Percentiles rank a stretch among this genome's conserved stretches.
phyloP scores from a whole-genome alignment of 1,284 basidiomycete species.

The Bondarzewia mesenterica region DNA sequence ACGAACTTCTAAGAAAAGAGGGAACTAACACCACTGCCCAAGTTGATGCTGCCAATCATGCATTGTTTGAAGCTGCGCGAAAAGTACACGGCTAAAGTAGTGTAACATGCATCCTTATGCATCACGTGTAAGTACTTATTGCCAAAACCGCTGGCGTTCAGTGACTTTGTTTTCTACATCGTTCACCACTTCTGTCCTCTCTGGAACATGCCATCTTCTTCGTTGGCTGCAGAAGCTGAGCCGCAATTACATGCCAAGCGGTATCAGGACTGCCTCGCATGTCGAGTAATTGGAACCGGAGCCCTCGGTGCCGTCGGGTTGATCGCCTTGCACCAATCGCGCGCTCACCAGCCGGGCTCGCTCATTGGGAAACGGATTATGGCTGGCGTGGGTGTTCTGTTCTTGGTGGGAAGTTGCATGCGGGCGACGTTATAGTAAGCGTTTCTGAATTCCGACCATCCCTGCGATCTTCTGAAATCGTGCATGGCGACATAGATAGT shows the following conservation, averaged over 20 bases:
- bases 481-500: no score
- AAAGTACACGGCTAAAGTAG: no score
- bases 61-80: no score
- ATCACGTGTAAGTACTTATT: no score
- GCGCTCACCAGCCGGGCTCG: constrained; percentile 27
- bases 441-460: no score
- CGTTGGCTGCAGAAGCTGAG: background rate
- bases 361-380: constrained; percentile 27
- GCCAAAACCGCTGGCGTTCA: no score
- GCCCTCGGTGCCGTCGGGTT: constrained; percentile 26
- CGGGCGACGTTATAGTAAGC: constrained; percentile 9
- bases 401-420: constrained; percentile 9
- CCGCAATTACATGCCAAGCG: background rate
- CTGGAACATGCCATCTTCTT: background rate
- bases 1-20: no score
- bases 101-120: no score
- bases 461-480: no score
- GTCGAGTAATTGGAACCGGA: constrained; percentile 26
- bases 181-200: background rate
- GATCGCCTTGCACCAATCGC: constrained; percentile 26
- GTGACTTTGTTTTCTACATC: no score
- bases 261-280: constrained; percentile 28
- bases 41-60: no score
- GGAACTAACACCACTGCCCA: no score
- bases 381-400: constrained; percentile 25